Base-by-base conservation (phyloP, 2,329 filamentous ascomycete species). In the Plectosphaerella plurivora region DNA sequence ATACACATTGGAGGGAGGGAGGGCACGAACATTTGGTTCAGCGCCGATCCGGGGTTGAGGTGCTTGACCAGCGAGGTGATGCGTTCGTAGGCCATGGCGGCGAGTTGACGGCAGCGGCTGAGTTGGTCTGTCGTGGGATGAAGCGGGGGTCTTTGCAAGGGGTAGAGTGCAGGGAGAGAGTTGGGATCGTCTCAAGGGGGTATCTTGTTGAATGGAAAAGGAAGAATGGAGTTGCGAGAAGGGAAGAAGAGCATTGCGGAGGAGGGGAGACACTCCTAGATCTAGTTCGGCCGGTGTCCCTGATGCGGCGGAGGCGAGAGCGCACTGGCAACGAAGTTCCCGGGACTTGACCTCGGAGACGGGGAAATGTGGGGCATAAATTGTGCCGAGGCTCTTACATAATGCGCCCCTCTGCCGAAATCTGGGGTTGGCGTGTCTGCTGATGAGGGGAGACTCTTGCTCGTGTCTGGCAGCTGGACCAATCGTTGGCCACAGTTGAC, bases 41-140 rank as follows among this genome's bases (percentile, higher is more conserved):
- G 71, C 47, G 83, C 84, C 63, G 85, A 84, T 61, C 82, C 82
- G 49, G 90, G 88, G 54, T 87, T 79, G 67, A 97, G 79, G 71
- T 97, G 92, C 74, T 87, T 91, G 63, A 96, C 81, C 65, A 97
- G 88, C 60, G 88, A 92, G 65, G 83, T 88, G 61, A 97, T 85
- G 73, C 92, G 85, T 77, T 96, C 90, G 57, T 86, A 81, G 61
- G 90, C 87, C 89, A 93, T 94, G 63, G 61, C 78, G 69, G 28
- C 16, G 44, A 15, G 37, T 18, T 50, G 42, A 28, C 41, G 37
- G 22, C 28, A 12, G 18, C 36, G 33, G 47, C 37, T 11, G 49
- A 35, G 24, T 46, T 22, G 22, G 5, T 46, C 36, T 11, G 46
- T 18, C 4, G 16, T 7, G 6, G 22, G 20, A 18, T 9, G 12